These are phyloP conservation scores for Vishniacozyma victoriae DNA, from an alignment of 768 basidiomycete species.

Conservation along the genomic window DNA sequence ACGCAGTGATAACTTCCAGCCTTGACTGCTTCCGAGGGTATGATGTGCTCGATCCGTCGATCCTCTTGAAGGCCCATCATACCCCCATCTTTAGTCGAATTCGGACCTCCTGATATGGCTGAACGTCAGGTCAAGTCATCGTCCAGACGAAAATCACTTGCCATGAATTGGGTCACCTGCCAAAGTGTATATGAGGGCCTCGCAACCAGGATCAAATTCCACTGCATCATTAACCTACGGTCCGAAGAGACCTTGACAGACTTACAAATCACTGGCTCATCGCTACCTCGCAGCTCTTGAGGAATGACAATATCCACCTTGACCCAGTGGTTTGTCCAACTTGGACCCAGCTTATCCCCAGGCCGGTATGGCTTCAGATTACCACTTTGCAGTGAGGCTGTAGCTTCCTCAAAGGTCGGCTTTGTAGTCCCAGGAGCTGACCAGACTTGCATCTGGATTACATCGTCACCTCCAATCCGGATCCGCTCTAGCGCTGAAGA, in stretches of 20 bases:
- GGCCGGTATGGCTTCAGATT: constrained; percentile 66
- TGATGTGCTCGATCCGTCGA: constrained; percentile 88
- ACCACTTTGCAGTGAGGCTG: constrained; percentile 48
- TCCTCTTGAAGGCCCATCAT: constrained; percentile 58
- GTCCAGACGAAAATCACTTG: too few species aligned
- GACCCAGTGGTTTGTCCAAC: constrained; percentile 97
- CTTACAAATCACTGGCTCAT: constrained; percentile 61
- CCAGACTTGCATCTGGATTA: constrained; percentile 77
- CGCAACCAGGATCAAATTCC: constrained; percentile 90
- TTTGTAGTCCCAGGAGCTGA: constrained; percentile 77
- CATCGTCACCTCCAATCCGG: constrained; percentile 55
- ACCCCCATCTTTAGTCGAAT: constrained; percentile 31
- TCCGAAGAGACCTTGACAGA: background rate
- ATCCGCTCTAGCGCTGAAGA: constrained; percentile 68
- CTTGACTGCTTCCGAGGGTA: constrained; percentile 60
- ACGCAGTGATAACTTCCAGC: constrained; percentile 49
- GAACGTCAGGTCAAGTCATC: background rate
- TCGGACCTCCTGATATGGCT: constrained; percentile 84
- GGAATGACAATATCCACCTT: constrained; percentile 76
- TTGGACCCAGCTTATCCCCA: constrained; percentile 82
- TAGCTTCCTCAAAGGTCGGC: constrained; percentile 72
- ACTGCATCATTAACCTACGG: constrained; percentile 58
- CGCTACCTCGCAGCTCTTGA: constrained; percentile 62
- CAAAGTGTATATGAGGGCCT: constrained; percentile 78
- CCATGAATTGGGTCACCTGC: constrained; percentile 74